Evolutionary conservation across 2,329 filamentous ascomycete species (phyloP).

Genomic region (Fusarium marasasianum): DNA sequence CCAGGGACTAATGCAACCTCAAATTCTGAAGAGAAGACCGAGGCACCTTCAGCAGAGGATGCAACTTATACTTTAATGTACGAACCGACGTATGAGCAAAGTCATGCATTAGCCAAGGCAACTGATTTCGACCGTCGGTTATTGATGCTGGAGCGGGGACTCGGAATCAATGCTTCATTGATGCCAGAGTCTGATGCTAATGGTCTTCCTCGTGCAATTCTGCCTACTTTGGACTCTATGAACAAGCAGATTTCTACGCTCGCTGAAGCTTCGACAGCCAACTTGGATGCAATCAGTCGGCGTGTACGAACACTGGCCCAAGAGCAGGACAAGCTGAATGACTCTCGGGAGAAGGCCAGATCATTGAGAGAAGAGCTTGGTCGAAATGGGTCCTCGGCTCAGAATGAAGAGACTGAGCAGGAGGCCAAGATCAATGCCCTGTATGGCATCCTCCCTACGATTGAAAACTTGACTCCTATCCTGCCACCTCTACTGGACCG

Average conservation of each 20-base stretch:
- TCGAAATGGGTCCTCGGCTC: slow-evolving; percentile 53
- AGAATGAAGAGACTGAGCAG: slow-evolving; percentile 71
- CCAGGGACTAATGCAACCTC: slow-evolving; percentile 14
- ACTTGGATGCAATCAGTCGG: slow-evolving; percentile 76
- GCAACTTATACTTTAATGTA: slow-evolving; percentile 73
- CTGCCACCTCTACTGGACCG: slow-evolving; percentile 87
- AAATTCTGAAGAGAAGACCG: slow-evolving; percentile 28
- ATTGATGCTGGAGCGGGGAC: slow-evolving; percentile 77
- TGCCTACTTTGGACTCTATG: slow-evolving; percentile 83
- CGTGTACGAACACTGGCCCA: slow-evolving; percentile 75
- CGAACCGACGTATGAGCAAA: slow-evolving; percentile 71
- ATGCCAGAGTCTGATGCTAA: slow-evolving; percentile 69
- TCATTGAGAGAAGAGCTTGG: slow-evolving; percentile 68
- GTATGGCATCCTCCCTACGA: slow-evolving; percentile 87
- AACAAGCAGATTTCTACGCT: slow-evolving; percentile 83
- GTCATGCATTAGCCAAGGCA: slow-evolving; percentile 78
- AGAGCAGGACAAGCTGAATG: slow-evolving; percentile 77
- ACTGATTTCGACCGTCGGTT: slow-evolving; percentile 90
- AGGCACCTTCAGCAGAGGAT: slow-evolving; percentile 37
- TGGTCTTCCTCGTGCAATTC: slow-evolving; percentile 71
- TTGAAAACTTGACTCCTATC: slow-evolving; percentile 85
- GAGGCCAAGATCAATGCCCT: slow-evolving; percentile 89
- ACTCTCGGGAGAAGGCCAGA: slow-evolving; percentile 70
- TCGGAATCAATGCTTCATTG: slow-evolving; percentile 79
- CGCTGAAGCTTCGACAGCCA: slow-evolving; percentile 75